phyloP scores from a whole-genome alignment of 768 basidiomycete genomes.

The Infundibulicybe gibba region DNA sequence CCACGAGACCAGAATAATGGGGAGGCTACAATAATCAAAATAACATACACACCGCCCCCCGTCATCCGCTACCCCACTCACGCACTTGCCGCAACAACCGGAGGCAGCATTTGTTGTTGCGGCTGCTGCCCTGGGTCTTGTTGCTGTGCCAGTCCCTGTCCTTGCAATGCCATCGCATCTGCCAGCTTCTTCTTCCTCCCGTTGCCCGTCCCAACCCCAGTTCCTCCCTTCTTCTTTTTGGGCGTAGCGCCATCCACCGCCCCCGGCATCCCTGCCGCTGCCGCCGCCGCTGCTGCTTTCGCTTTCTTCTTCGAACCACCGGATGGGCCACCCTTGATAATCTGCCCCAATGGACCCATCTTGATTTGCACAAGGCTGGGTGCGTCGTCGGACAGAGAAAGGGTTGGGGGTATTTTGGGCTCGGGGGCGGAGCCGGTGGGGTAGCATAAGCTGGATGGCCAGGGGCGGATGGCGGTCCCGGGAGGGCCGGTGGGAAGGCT shows the following conservation, averaged over 20 bases:
- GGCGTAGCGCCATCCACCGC: constrained; percentile 14
- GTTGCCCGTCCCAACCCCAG: constrained; percentile 39
- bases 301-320: constrained; percentile 63
- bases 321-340: constrained; percentile 47
- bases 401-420: constrained; percentile 14
- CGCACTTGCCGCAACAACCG: neutral
- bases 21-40: too few species aligned
- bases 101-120: neutral
- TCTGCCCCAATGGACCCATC: constrained; percentile 78
- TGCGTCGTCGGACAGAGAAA: constrained; percentile 53
- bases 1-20: too few species aligned
- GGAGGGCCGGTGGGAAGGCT: constrained; percentile 15
- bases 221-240: constrained; percentile 42
- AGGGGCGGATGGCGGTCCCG: constrained; percentile 8
- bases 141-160: constrained; percentile 6
- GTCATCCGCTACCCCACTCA: neutral
- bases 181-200: constrained; percentile 43
- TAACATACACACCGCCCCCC: too few species aligned
- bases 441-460: constrained; percentile 4
- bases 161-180: constrained; percentile 5
- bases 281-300: constrained; percentile 17
- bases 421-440: neutral
- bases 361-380: constrained; percentile 59
- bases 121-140: constrained; percentile 2
- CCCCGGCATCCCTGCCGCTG: constrained; percentile 10